A percentile compares a stretch with the other conserved stretches of the same genome.
phyloP scores from a whole-genome alignment of 2,329 filamentous ascomycete species.

The Trichoderma sp. region DNA sequence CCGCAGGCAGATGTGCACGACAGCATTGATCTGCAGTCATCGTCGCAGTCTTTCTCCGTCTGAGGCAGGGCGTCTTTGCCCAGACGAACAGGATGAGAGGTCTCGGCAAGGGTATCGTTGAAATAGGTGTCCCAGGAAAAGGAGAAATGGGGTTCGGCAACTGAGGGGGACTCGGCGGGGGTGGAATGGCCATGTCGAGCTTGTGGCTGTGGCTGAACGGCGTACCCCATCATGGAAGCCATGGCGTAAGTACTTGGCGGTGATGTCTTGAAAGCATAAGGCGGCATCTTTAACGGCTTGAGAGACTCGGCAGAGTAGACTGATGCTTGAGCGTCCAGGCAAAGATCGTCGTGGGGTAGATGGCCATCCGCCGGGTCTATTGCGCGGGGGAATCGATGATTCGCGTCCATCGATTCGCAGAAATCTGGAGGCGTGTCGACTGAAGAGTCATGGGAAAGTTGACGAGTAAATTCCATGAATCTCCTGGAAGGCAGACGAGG shows the following conservation, averaged over 20 bases:
- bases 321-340: conserved; percentile 34
- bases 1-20: conserved; percentile 44
- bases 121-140: conserved; percentile 32
- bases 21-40: conserved; percentile 38
- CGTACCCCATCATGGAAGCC: not conserved
- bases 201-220: conserved; percentile 5
- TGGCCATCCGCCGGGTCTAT: conserved; percentile 33
- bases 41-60: conserved; percentile 29
- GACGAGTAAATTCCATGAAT: conserved; percentile 30
- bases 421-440: conserved; percentile 36
- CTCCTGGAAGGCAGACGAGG: conserved; percentile 33
- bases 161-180: not conserved
- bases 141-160: conserved; percentile 24
- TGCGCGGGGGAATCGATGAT: conserved; percentile 34
- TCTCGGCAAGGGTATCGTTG: conserved; percentile 24
- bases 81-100: conserved; percentile 7
- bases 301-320: conserved; percentile 28
- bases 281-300: not conserved
- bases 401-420: conserved; percentile 35
- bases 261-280: not conserved
- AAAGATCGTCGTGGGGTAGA: conserved; percentile 41
- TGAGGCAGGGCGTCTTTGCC: not conserved
- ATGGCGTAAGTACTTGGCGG: not conserved
- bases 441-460: conserved; percentile 36
- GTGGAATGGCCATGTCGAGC: not conserved